A percentile compares a stretch with the other conserved stretches of the same genome.
Evolutionary conservation across 2,329 filamentous ascomycete species (phyloP).

Genomic region (Fusarium annulatum): DNA sequence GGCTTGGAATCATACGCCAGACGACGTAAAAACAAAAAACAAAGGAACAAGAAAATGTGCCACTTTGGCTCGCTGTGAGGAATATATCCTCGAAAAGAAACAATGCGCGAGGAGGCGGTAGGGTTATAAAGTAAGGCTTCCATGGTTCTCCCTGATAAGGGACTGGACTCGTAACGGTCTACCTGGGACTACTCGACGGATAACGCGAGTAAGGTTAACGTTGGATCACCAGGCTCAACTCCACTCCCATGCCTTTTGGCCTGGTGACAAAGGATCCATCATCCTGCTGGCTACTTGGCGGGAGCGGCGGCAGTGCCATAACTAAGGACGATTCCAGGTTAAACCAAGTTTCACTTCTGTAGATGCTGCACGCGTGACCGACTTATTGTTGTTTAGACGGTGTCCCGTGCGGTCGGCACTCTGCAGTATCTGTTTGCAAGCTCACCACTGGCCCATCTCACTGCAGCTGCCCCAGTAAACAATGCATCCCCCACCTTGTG

Average conservation of each 20-base stretch:
- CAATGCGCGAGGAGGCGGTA: not conserved
- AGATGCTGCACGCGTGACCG: constrained; percentile 30
- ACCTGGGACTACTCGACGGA: not conserved
- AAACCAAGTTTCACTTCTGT: constrained; percentile 21
- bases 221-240: constrained; percentile 19
- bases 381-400: constrained; percentile 8
- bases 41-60: not conserved
- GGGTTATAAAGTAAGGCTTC: constrained; percentile 3
- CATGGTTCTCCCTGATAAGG: not conserved
- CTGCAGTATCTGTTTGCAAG: not conserved
- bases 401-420: constrained; percentile 15
- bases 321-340: constrained; percentile 2
- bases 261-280: constrained; percentile 18
- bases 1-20: not conserved
- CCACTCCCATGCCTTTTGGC: constrained; percentile 5
- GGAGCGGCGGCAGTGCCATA: constrained; percentile 19
- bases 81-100: not conserved
- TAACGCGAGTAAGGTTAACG: constrained; percentile 25
- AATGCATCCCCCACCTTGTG: constrained; percentile 10
- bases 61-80: not conserved
- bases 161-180: not conserved
- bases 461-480: constrained; percentile 10
- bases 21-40: not conserved
- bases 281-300: constrained; percentile 6
- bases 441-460: constrained; percentile 16